Percentiles rank a stretch among this genome's conserved stretches.
Conservation (phyloP, 306 rosid species). For the Acmispon strigosus region DNA sequence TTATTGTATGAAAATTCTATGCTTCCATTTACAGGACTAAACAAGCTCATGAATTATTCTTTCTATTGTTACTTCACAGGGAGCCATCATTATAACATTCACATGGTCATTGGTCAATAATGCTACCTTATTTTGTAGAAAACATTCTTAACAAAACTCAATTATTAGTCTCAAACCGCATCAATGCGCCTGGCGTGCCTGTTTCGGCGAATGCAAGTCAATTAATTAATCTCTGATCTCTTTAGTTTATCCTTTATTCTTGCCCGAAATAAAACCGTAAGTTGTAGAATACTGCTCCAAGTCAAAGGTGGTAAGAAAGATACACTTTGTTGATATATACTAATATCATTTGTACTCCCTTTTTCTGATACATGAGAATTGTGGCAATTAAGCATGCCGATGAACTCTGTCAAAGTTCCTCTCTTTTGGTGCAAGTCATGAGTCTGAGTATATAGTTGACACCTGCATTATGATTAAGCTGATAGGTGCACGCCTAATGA, state of each 20-base stretch:
- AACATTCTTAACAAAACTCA: not conserved
- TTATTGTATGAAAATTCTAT: not conserved
- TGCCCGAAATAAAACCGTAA: not conserved
- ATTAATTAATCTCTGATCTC: not conserved
- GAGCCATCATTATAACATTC: not conserved
- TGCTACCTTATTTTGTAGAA: not conserved
- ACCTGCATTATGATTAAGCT: not conserved
- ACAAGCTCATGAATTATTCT: too few species aligned
- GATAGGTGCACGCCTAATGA: slow-evolving; percentile 63
- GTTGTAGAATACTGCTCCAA: not conserved
- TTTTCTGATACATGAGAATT: not conserved
- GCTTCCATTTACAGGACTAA: too few species aligned
- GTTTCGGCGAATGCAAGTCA: not conserved
- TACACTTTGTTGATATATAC: not conserved
- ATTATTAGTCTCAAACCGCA: not conserved
- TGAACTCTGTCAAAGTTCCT: not conserved
- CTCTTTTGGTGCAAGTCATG: slow-evolving; percentile 13
- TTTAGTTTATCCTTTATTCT: too few species aligned
- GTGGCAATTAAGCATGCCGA: slow-evolving; percentile 16
- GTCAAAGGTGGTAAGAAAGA: slow-evolving; percentile 28
- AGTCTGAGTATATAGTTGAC: not conserved
- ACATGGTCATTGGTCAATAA: not conserved
- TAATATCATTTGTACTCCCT: too few species aligned
- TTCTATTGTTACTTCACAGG: not conserved
- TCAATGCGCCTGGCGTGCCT: slow-evolving; percentile 24